Conservation (phyloP, 441 rosid genomes). For the Pelargonium australe region DNA sequence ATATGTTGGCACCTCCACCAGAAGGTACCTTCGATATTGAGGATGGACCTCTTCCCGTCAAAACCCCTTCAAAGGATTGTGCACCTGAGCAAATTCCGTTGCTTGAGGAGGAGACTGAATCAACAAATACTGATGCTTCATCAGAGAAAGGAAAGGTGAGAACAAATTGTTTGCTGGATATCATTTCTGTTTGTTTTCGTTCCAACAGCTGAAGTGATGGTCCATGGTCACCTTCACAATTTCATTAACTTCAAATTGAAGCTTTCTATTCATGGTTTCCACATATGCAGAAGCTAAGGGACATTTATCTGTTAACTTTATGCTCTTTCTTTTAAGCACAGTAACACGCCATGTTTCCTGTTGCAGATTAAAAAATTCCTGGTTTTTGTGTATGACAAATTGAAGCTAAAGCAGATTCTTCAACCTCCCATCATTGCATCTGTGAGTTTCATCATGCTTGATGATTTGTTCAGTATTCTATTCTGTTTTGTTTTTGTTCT, state of each 20-base stretch:
- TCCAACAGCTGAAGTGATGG: too few species aligned
- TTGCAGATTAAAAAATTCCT: conserved; percentile 52
- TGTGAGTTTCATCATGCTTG: conserved; percentile 36
- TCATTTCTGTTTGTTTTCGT: too few species aligned
- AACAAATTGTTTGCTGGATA: conserved; percentile 10
- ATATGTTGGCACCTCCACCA: conserved; percentile 90
- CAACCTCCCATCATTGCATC: conserved; percentile 95
- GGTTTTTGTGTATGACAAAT: conserved; percentile 50
- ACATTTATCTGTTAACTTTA: too few species aligned
- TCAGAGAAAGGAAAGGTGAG: conserved; percentile 49
- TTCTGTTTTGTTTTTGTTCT: neutral
- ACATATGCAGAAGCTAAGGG: too few species aligned
- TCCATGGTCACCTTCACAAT: too few species aligned
- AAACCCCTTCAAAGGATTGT: conserved; percentile 40
- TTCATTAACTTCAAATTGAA: too few species aligned
- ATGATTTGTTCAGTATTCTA: neutral
- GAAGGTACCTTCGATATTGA: conserved; percentile 78
- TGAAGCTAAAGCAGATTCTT: conserved; percentile 90
- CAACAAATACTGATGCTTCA: conserved; percentile 28
- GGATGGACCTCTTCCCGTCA: conserved; percentile 43
- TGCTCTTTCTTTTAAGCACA: neutral
- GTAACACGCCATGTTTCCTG: conserved; percentile 18
- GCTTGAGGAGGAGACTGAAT: conserved; percentile 39
- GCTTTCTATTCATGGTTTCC: too few species aligned
- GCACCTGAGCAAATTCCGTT: conserved; percentile 60